Conservation (phyloP, 768 basidiomycete genomes). For the Boletus reticuloceps region DNA sequence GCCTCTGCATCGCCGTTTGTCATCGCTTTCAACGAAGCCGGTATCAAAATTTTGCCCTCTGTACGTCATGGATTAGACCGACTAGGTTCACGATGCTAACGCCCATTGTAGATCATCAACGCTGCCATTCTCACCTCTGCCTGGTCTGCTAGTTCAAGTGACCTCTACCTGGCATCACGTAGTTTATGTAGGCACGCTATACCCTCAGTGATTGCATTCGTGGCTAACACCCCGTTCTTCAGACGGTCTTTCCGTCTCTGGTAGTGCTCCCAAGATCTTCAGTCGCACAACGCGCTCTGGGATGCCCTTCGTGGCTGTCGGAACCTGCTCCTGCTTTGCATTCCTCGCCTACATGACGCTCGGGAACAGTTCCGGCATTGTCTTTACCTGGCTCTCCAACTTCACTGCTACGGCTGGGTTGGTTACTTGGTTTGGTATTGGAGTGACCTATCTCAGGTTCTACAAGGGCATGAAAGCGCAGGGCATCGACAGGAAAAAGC, state of each 20-base stretch:
- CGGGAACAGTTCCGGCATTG: constrained; percentile 32
- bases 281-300: constrained; percentile 36
- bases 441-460: constrained; percentile 47
- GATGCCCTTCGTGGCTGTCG: constrained; percentile 45
- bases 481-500: constrained; percentile 43
- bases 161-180: constrained; percentile 39
- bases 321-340: constrained; percentile 29
- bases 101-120: constrained; percentile 29
- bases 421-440: constrained; percentile 44
- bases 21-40: constrained; percentile 53
- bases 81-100: neutral
- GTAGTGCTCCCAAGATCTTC: constrained; percentile 55
- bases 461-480: constrained; percentile 46
- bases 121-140: constrained; percentile 43
- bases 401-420: constrained; percentile 40
- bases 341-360: constrained; percentile 44
- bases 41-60: constrained; percentile 56
- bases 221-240: constrained; percentile 24
- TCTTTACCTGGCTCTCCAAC: constrained; percentile 43
- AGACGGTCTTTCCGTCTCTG: constrained; percentile 53
- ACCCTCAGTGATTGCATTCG: neutral
- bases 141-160: constrained; percentile 42
- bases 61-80: constrained; percentile 21
- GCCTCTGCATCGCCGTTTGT: constrained; percentile 55
- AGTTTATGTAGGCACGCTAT: constrained; percentile 31